phyloP scores from a whole-genome alignment of 2,329 filamentous ascomycete species.

The Penicillium sclerotiorum region DNA sequence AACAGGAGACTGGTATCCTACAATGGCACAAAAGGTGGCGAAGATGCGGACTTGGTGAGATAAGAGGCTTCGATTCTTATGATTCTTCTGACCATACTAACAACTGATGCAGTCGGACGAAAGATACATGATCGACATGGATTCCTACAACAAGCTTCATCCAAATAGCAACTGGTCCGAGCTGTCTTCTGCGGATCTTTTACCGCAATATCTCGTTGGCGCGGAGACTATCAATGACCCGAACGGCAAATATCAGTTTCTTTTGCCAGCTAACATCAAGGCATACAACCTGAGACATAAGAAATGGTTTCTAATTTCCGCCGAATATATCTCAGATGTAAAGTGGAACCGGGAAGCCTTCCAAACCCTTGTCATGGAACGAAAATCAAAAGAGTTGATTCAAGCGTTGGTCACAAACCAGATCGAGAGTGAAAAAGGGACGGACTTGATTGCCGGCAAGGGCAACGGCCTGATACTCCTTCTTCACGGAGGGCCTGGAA shows the following conservation, averaged over 20 bases:
- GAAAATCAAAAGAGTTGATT: conserved; percentile 12
- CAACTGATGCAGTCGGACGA: neutral
- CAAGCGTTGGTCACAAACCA: conserved; percentile 11
- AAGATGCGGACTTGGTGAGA: neutral
- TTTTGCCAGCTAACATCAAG: conserved; percentile 1
- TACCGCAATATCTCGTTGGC: neutral
- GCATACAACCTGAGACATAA: conserved; percentile 15
- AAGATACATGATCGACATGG: neutral
- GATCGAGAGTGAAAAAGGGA: neutral
- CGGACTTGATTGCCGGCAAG: conserved; percentile 17
- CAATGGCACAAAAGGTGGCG: no score
- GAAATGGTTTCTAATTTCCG: conserved; percentile 1
- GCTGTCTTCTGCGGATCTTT: neutral
- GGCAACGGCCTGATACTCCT: conserved; percentile 20
- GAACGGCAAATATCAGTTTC: neutral
- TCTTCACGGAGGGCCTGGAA: conserved; percentile 40
- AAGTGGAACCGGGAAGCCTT: conserved; percentile 24
- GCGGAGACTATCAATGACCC: neutral
- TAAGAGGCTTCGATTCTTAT: neutral
- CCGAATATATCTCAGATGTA: conserved; percentile 16
- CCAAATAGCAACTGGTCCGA: neutral
- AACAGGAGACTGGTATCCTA: neutral
- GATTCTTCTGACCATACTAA: neutral
- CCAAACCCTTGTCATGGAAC: conserved; percentile 18
- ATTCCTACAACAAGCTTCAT: neutral